phyloP scores from a whole-genome alignment of 345 rosid genomes.

The Bretschneidera sinensis region DNA sequence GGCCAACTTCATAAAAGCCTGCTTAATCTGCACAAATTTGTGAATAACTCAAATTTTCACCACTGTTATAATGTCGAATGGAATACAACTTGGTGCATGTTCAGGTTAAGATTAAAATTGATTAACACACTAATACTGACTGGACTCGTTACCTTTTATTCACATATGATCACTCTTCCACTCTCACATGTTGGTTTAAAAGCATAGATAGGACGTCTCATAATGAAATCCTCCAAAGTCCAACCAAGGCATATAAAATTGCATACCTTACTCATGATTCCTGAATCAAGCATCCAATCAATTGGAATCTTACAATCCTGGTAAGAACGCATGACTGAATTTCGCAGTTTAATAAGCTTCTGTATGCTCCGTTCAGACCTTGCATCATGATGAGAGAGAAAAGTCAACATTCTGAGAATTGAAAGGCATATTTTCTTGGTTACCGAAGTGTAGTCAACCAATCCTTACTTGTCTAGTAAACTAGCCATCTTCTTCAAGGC shows the following conservation, averaged over 20 bases:
- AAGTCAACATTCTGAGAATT: slow-evolving; percentile 7
- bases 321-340: slow-evolving; percentile 49
- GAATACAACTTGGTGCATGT: too few relatives aligned
- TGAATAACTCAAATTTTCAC: background rate
- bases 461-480: slow-evolving; percentile 70
- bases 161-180: too few relatives aligned
- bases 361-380: slow-evolving; percentile 76
- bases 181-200: too few relatives aligned
- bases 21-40: slow-evolving; percentile 57
- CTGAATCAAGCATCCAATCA: slow-evolving; percentile 89
- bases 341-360: slow-evolving; percentile 53
- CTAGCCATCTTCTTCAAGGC: slow-evolving; percentile 78
- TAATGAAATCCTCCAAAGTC: background rate
- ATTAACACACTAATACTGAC: too few relatives aligned
- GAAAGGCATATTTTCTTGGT: background rate
- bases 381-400: slow-evolving; percentile 7
- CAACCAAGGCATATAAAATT: background rate
- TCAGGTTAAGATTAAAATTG: background rate
- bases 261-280: slow-evolving; percentile 53
- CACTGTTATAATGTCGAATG: too few relatives aligned
- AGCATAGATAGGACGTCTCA: too few relatives aligned
- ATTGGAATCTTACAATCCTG: slow-evolving; percentile 67
- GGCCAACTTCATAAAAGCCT: slow-evolving; percentile 65
- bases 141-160: too few relatives aligned
- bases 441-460: background rate